Evolutionary conservation across 2,329 filamentous ascomycete genomes (phyloP), one percentile per base, ranked within the genome.

Genomic region (Diatrype stigma): DNA sequence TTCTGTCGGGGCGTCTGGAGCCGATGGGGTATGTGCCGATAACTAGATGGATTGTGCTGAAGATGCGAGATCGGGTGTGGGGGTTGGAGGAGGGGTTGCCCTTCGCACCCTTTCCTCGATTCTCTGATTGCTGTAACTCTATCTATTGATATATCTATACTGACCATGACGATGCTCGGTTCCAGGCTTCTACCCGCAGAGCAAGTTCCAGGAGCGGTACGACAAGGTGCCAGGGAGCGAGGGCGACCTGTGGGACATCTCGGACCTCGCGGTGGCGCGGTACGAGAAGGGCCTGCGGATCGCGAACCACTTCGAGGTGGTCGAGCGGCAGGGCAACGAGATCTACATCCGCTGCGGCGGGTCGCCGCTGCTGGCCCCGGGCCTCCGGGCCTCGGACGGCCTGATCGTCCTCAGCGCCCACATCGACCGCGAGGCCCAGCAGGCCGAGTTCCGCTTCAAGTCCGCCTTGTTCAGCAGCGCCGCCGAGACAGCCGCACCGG

Each of bases 1-100:
- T 87, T 88, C 63, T 87, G 83, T 63, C 81, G 81, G 12, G 84
- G 84, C 42, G 70, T 87, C 46, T 90, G 81, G 85, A 78, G 79
- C 55, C 84, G 82, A 50, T 75, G 76, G 64, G 85, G 85, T 87
- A 67, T 54, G 77, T 70, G 21, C n/a, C n/a, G n/a, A n/a, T n/a
- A n/a, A n/a, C n/a, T n/a, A n/a, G n/a, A n/a, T n/a, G n/a, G n/a
- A n/a, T n/a, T n/a, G n/a, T n/a, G n/a, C n/a, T n/a, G n/a, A n/a
- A n/a, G n/a, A n/a, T n/a, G n/a, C n/a, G n/a, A n/a, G n/a, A n/a
- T n/a, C n/a, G n/a, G n/a, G n/a, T n/a, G n/a, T n/a, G n/a, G n/a
- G n/a, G n/a, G n/a, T n/a, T n/a, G n/a, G n/a, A n/a, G n/a, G n/a
- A n/a, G n/a, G n/a, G n/a, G n/a, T n/a, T n/a, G n/a, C n/a, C n/a